These are phyloP conservation scores for Gelatoporia subvermispora DNA, from an alignment of 768 basidiomycete species.

Conservation along the genomic window DNA sequence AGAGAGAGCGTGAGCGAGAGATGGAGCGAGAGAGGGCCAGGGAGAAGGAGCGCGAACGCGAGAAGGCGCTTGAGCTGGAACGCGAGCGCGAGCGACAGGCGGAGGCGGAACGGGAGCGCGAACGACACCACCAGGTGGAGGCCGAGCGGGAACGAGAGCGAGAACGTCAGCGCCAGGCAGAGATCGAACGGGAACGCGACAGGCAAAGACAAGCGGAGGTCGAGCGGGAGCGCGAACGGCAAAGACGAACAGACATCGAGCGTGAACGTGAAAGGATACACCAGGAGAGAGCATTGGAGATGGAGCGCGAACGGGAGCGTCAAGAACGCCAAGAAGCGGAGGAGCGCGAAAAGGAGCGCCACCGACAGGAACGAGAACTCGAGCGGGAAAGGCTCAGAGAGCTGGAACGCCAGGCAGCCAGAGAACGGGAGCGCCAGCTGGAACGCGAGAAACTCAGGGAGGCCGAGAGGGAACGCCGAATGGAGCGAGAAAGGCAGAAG, in stretches of 20 bases:
- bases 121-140: not conserved
- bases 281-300: not conserved
- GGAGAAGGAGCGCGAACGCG: not conserved
- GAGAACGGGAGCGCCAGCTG: too few relatives aligned
- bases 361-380: too few relatives aligned
- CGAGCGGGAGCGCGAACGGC: not conserved
- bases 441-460: constrained; percentile 2
- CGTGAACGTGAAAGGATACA: not conserved
- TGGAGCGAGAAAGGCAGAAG: not conserved
- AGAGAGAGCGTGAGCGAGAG: not conserved
- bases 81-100: not conserved
- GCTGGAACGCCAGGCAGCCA: too few relatives aligned
- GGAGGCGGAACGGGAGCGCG: not conserved
- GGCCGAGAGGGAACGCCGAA: constrained; percentile 6
- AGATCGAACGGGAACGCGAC: not conserved
- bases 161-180: not conserved
- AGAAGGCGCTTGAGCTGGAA: not conserved
- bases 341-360: too few relatives aligned
- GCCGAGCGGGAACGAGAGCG: not conserved
- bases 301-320: not conserved
- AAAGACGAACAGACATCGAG: not conserved
- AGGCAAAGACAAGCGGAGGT: not conserved
- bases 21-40: not conserved
- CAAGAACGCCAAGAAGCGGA: not conserved
- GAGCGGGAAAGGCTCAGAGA: too few relatives aligned